These are phyloP conservation scores for Trichoderma sp. DNA, from an alignment of 2,329 filamentous ascomycete genomes.

Conservation along the genomic window DNA sequence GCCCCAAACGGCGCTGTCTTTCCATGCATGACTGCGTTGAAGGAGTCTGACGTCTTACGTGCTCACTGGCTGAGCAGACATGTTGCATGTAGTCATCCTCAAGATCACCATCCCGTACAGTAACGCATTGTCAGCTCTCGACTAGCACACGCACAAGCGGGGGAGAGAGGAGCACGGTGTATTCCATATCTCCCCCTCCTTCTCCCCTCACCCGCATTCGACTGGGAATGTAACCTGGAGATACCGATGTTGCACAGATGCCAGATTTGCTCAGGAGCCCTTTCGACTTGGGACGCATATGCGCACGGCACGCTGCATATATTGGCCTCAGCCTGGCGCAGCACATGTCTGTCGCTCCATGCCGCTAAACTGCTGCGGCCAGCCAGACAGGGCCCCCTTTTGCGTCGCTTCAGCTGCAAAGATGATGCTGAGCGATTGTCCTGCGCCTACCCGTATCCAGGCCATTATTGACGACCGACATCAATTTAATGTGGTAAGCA, in stretches of 20 bases:
- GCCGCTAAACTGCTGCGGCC: background rate
- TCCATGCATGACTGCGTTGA: background rate
- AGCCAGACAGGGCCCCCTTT: background rate
- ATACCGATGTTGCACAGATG: background rate
- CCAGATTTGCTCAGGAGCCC: background rate
- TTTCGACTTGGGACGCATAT: background rate
- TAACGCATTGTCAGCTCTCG: background rate
- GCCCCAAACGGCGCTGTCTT: background rate
- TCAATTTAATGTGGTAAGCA: background rate
- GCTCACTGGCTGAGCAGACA: background rate
- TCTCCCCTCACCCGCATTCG: background rate
- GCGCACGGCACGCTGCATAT: conserved; percentile 13
- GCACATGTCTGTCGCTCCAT: background rate
- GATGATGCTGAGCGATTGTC: background rate
- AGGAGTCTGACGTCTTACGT: background rate
- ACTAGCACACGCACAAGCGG: background rate
- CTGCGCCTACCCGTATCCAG: conserved; percentile 1
- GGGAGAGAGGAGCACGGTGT: background rate
- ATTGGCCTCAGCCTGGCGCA: background rate
- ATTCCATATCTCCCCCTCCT: background rate
- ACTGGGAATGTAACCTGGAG: background rate
- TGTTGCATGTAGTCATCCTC: background rate
- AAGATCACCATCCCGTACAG: background rate
- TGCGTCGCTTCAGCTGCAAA: background rate
- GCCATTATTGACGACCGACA: background rate